Evolutionary conservation across 208 protist species (phyloP), one percentile per base, ranked within the genome.

Genomic region (Crithidia fasciculata): DNA sequence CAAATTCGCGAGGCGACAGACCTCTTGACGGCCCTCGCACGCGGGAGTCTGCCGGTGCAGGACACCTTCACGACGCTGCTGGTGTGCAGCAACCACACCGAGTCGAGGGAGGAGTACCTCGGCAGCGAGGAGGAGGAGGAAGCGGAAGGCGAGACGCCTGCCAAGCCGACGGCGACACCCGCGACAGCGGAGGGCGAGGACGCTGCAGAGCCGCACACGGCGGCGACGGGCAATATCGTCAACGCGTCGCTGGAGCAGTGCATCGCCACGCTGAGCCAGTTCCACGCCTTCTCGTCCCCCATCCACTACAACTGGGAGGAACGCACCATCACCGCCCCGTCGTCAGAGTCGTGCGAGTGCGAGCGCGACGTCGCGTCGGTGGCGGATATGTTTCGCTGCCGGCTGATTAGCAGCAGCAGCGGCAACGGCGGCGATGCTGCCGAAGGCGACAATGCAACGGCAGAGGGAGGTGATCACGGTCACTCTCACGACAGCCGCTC

Each of bases 301-400:
- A 80, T 94, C n/a, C 43, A 13, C 39, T 96, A 89, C 69, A 71
- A 80, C 68, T 96, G 89, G 91, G 82, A 93, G 63, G 69, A 58
- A 44, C 82, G 78, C 28, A 69, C 66, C 0, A 64, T 96, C 18
- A 71, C 67, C 19, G 56, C 85, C 37, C 74, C 60, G 10, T n/a
- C 39, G 16, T 83, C 64, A 12, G 71, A 58, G 39, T 83, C 78
- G 13, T 67, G 47, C 40, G 87, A 93, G 62, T 96, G 91, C 54
- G 62, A 78, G 47, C 72, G 80, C 50, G 91, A 96, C 65, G 74
- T 94, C 43, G 68, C 74, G 57, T 83, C 82, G 18, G 80, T 96
- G 5, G 83, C 87, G 4, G 69, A 75, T 4, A 81, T 87, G 40
- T 96, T 94, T 19, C 53, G 66, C 37, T 83, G 81, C 68, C 50